These are phyloP conservation scores for Entamoeba dispar DNA, from an alignment of 208 protist genomes.

Conservation along the genomic window DNA sequence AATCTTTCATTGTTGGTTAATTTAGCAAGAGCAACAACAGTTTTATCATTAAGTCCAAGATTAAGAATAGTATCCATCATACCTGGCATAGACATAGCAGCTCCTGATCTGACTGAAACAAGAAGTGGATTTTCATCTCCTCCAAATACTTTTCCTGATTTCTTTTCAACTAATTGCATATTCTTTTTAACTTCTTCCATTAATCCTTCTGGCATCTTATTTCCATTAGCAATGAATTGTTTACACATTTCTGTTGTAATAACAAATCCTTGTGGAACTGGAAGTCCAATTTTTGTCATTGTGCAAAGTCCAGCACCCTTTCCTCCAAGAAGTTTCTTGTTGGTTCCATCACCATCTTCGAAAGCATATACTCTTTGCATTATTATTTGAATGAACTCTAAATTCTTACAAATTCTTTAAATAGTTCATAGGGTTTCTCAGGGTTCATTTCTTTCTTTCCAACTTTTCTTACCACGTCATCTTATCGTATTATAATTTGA, in stretches of 20 bases:
- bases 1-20: conserved; percentile 51
- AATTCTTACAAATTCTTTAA: too few species aligned
- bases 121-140: conserved; percentile 54
- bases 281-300: conserved; percentile 64
- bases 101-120: conserved; percentile 66
- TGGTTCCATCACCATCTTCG: neutral
- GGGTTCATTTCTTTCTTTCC: too few species aligned
- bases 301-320: conserved; percentile 67
- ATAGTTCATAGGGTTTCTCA: too few species aligned
- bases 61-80: conserved; percentile 67
- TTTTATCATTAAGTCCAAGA: conserved; percentile 61
- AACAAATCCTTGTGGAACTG: conserved; percentile 65
- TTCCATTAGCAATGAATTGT: conserved; percentile 36
- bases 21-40: conserved; percentile 47
- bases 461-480: too few species aligned
- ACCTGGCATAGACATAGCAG: conserved; percentile 70
- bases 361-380: too few species aligned
- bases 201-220: conserved; percentile 17
- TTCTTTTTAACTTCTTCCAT: conserved; percentile 42
- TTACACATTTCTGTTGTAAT: conserved; percentile 62
- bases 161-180: conserved; percentile 50
- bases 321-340: conserved; percentile 65
- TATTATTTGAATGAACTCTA: too few species aligned
- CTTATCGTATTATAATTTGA: too few species aligned
- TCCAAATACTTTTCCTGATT: conserved; percentile 56